A percentile compares a stretch with the other conserved stretches of the same genome.
These are phyloP conservation scores for Pestalotiopsis sp. DNA, from an alignment of 2,329 filamentous ascomycete species.

Conservation along the genomic window DNA sequence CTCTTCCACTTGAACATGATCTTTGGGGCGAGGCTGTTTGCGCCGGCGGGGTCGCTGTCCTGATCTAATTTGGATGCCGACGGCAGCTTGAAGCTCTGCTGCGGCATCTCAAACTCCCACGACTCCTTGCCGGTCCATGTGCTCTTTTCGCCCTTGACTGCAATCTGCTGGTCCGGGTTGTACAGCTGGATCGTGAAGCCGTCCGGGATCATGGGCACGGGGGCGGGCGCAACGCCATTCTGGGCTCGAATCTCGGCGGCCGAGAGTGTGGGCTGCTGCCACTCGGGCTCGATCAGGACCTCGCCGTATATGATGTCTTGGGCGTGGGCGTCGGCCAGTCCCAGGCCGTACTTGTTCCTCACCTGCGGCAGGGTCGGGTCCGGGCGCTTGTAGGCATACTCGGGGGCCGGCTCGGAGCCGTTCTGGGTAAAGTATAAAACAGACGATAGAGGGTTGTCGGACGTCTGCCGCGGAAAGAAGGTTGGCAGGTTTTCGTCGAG, in stretches of 20 bases:
- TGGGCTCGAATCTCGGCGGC: slow-evolving; percentile 78
- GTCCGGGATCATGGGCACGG: slow-evolving; percentile 75
- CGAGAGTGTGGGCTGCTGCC: slow-evolving; percentile 81
- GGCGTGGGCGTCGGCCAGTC: slow-evolving; percentile 80
- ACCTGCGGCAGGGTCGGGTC: slow-evolving; percentile 72
- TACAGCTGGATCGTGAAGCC: slow-evolving; percentile 87
- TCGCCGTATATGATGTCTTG: slow-evolving; percentile 86
- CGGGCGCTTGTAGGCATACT: slow-evolving; percentile 79
- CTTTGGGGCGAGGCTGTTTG: slow-evolving; percentile 65
- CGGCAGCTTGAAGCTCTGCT: slow-evolving; percentile 80
- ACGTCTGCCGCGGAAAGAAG: slow-evolving; percentile 56
- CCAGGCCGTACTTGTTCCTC: slow-evolving; percentile 84
- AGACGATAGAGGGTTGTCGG: slow-evolving; percentile 58
- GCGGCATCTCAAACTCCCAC: slow-evolving; percentile 93
- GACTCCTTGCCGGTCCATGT: slow-evolving; percentile 79
- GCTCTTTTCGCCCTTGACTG: slow-evolving; percentile 71
- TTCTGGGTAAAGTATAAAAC: slow-evolving; percentile 67
- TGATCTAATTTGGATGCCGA: slow-evolving; percentile 79
- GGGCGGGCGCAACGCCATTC: slow-evolving; percentile 65
- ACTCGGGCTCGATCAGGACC: slow-evolving; percentile 81
- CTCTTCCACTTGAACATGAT: slow-evolving; percentile 87
- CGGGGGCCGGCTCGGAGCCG: slow-evolving; percentile 77
- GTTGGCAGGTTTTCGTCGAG: slow-evolving; percentile 93
- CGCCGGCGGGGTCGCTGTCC: slow-evolving; percentile 57
- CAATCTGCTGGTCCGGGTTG: slow-evolving; percentile 85